Conservation (phyloP, 371 early-diverging fungal species). For the Mortierella sp. region DNA sequence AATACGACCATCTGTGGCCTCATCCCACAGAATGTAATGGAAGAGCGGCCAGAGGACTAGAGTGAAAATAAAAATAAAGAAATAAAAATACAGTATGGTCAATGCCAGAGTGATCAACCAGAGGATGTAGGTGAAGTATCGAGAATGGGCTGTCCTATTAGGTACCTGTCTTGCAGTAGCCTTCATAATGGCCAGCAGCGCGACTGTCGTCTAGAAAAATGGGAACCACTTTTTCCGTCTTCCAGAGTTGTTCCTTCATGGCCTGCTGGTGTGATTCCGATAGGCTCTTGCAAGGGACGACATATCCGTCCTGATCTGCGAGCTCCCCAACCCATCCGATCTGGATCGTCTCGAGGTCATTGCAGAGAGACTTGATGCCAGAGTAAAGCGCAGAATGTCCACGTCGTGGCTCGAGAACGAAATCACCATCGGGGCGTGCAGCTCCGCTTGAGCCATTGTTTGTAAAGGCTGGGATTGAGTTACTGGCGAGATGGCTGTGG, state of each 20-base stretch:
- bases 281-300: slow-evolving; percentile 36
- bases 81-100: background rate
- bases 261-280: slow-evolving; percentile 53
- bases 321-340: slow-evolving; percentile 78
- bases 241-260: slow-evolving; percentile 57
- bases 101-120: background rate
- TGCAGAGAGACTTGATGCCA: slow-evolving; percentile 68
- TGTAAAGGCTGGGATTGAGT: background rate
- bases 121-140: background rate
- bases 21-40: slow-evolving; percentile 96
- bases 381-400: slow-evolving; percentile 85
- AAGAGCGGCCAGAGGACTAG: slow-evolving; percentile 97
- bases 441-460: background rate
- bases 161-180: slow-evolving; percentile 90
- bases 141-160: too few relatives aligned
- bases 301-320: slow-evolving; percentile 56
- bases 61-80: slow-evolving; percentile 4
- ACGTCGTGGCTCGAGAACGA: slow-evolving; percentile 57
- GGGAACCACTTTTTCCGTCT: slow-evolving; percentile 72
- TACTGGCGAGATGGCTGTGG: background rate
- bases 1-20: slow-evolving; percentile 72
- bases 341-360: slow-evolving; percentile 64
- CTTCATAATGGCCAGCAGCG: slow-evolving; percentile 86
- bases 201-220: slow-evolving; percentile 81
- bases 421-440: slow-evolving; percentile 26